These are phyloP conservation scores for Syzygium aqueum DNA, from an alignment of 345 rosid genomes.

Conservation along the genomic window DNA sequence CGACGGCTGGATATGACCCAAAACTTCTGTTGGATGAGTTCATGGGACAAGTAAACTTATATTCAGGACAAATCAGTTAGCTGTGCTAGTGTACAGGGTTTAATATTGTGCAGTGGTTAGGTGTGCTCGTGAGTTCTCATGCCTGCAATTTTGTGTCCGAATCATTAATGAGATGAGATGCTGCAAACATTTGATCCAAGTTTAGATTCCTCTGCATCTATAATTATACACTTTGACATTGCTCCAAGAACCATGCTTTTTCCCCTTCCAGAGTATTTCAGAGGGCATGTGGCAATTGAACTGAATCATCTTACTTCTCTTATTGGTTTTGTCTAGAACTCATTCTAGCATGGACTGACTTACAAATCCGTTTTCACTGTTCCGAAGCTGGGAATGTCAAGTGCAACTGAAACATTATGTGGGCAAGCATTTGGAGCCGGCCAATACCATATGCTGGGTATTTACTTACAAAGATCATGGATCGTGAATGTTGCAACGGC, in stretches of 20 bases:
- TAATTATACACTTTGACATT: not conserved
- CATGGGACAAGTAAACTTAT: not conserved
- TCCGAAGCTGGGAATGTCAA: constrained; percentile 29
- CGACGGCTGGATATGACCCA: not conserved
- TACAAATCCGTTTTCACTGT: not conserved
- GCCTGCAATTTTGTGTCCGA: not conserved
- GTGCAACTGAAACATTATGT: constrained; percentile 32
- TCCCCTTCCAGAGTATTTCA: not conserved
- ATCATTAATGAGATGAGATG: not conserved
- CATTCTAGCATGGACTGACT: not conserved
- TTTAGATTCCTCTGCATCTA: not conserved
- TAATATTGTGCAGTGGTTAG: not conserved
- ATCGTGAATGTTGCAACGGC: not conserved
- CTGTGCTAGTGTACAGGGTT: not conserved
- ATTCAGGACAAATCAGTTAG: not conserved
- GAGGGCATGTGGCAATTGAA: not conserved
- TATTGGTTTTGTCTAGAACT: not conserved
- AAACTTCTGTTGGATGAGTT: not conserved
- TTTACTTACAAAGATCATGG: constrained; percentile 29
- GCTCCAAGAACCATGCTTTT: not conserved
- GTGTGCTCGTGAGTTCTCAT: not conserved
- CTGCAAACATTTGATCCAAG: not conserved
- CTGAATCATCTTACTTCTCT: not conserved
- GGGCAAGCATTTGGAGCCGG: constrained; percentile 33
- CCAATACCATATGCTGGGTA: constrained; percentile 26